phyloP scores from a whole-genome alignment of 2,329 filamentous ascomycete species.

The Talaromyces marneffei region DNA sequence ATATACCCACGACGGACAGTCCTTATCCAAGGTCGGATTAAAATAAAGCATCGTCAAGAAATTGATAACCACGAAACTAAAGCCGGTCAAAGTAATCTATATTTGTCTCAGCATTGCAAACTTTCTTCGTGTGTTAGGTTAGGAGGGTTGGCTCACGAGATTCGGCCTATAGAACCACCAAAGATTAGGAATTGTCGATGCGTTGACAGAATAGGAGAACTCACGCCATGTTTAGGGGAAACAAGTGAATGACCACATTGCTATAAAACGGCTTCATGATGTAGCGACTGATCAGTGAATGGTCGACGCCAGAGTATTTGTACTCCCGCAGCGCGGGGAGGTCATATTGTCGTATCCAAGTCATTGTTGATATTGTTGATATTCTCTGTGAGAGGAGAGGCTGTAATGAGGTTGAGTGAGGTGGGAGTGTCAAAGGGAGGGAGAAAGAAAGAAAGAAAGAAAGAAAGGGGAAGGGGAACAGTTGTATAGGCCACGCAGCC shows the following conservation, averaged over 20 bases:
- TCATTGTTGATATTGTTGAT: slow-evolving; percentile 68
- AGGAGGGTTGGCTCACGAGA: slow-evolving; percentile 37
- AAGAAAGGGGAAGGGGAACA: not conserved
- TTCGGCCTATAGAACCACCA: slow-evolving; percentile 37
- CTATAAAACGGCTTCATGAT: slow-evolving; percentile 97
- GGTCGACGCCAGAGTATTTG: slow-evolving; percentile 90
- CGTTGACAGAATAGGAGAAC: slow-evolving; percentile 29
- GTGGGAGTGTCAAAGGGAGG: not conserved
- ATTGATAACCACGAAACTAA: slow-evolving; percentile 83
- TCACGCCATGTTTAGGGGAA: slow-evolving; percentile 90
- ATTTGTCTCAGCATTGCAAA: not conserved
- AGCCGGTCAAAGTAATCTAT: slow-evolving; percentile 81
- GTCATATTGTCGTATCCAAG: slow-evolving; percentile 89
- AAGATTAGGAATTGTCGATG: not conserved
- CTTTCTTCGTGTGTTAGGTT: too few relatives aligned
- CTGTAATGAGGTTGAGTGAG: not conserved
- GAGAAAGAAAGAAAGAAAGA: not conserved
- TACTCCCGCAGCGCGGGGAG: slow-evolving; percentile 86
- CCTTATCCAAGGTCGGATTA: slow-evolving; percentile 84
- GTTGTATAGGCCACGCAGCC: not conserved
- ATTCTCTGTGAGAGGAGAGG: not conserved
- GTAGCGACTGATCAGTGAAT: slow-evolving; percentile 83
- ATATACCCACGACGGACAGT: slow-evolving; percentile 95
- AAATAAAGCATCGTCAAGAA: slow-evolving; percentile 92
- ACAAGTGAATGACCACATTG: slow-evolving; percentile 86